Evolutionary conservation across 176 grass and related monocot genomes (phyloP).

Genomic region (Triticum urartu): DNA sequence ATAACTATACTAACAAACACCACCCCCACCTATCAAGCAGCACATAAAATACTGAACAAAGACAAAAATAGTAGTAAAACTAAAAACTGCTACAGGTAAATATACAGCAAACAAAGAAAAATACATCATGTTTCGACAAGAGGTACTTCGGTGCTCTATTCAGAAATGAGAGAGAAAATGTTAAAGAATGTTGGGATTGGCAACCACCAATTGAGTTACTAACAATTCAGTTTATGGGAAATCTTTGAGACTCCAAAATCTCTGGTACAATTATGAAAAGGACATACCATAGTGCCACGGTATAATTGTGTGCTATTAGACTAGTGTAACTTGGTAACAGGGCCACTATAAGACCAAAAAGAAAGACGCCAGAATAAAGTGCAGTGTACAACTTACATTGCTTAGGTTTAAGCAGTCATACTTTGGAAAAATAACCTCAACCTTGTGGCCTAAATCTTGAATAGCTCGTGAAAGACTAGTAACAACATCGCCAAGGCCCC

Average conservation of each 20-base stretch:
- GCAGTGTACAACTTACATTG: conserved; percentile 65
- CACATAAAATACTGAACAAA: neutral
- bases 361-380: neutral
- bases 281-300: neutral
- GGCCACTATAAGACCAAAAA: conserved; percentile 3
- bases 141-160: neutral
- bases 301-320: conserved; percentile 8
- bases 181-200: neutral
- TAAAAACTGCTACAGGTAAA: neutral
- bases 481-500: conserved; percentile 95
- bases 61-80: conserved; percentile 1
- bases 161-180: neutral
- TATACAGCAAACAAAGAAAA: neutral
- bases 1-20: neutral
- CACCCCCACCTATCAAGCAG: neutral
- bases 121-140: neutral
- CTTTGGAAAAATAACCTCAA: conserved; percentile 94
- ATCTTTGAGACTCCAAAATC: neutral
- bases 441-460: conserved; percentile 92
- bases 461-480: conserved; percentile 98
- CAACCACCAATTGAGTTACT: neutral
- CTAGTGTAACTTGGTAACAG: neutral
- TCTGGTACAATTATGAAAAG: neutral
- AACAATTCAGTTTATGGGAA: neutral
- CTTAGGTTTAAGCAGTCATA: conserved; percentile 91